Base-by-base conservation (phyloP, 768 basidiomycete species). In the Auricularia cornea region DNA sequence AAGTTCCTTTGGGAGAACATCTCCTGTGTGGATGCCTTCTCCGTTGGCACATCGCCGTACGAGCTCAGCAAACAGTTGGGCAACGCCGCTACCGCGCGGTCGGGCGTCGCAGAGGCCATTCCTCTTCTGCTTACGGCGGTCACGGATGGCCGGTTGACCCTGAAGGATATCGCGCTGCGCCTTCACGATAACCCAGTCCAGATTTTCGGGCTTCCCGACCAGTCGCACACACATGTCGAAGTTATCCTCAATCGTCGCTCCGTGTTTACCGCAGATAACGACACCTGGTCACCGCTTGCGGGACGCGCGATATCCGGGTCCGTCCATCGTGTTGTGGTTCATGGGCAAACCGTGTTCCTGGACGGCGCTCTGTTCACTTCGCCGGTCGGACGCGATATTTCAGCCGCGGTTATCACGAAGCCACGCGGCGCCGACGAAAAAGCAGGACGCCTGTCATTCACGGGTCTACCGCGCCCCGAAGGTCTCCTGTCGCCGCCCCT, bases 181-280 rank as follows among this genome's bases (percentile, higher is more conserved):
- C 73, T 98, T 20, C 87, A 94, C 71, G 94, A 98, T 70, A 98
- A 97, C 74, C 96, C 97, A 1, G 83, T 90, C 23, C 82, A 84
- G 44, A 98, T 99, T 71, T 97, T 98, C 72, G 88, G 88, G 35
- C 81, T 98, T 14, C 88, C 92, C 0, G 93, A 97, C 66, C 92
- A 93, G 70, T 71, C 82, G 4, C 83, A 92, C 65, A 94, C 94
- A 1, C 89, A 88, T 66, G 91, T 97, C 40, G 97, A 99, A 71
- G 92, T 99, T 54, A 92, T 95, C 66, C 78, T 97, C 30, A 90
- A 92, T 63, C 85, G 97, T 60, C 81, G 80, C 63, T 79, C 82
- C 23, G 76, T 78, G 51, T 92, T 91, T 72, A 72, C 71, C 16
- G 74, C 77, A 61, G 78, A 79, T 28, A 70, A 75, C 6, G 74